phyloP scores from a whole-genome alignment of 2,329 filamentous ascomycete genomes.

The Curvularia lunata region DNA sequence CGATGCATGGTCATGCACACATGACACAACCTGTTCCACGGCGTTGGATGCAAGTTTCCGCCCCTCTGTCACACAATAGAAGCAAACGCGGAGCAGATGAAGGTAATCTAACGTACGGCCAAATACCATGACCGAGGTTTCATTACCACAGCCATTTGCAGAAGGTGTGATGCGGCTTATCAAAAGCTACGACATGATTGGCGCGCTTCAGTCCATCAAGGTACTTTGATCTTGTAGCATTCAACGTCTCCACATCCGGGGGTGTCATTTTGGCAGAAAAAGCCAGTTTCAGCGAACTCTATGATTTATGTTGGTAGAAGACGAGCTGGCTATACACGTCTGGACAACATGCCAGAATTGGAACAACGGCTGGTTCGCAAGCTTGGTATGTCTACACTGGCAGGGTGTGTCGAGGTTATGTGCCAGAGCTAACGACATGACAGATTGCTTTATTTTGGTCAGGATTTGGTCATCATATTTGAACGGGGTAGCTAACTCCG shows the following conservation, averaged over 20 bases:
- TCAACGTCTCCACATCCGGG: slow-evolving; percentile 5
- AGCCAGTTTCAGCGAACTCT: not conserved
- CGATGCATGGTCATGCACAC: not conserved
- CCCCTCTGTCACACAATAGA: not conserved
- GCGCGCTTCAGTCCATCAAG: slow-evolving; percentile 27
- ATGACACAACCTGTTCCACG: not conserved
- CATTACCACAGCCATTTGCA: not conserved
- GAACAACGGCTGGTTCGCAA: slow-evolving; percentile 38
- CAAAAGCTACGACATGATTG: slow-evolving; percentile 24
- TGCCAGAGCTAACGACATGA: not conserved
- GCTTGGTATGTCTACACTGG: slow-evolving; percentile 19
- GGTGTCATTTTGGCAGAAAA: not conserved
- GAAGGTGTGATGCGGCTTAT: slow-evolving; percentile 19
- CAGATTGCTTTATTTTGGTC: slow-evolving; percentile 35
- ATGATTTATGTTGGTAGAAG: not conserved
- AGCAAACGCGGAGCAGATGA: not conserved
- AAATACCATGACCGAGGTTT: not conserved
- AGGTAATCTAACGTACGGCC: not conserved
- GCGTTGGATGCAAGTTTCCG: not conserved
- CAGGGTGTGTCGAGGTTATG: not conserved
- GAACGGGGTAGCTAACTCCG: not conserved
- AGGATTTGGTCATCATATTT: not conserved
- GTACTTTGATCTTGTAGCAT: slow-evolving; percentile 13
- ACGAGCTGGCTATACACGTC: slow-evolving; percentile 10
- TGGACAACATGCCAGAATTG: slow-evolving; percentile 21